These are phyloP conservation scores for Phialophora expanda DNA, from an alignment of 2,329 filamentous ascomycete genomes.

Conservation along the genomic window DNA sequence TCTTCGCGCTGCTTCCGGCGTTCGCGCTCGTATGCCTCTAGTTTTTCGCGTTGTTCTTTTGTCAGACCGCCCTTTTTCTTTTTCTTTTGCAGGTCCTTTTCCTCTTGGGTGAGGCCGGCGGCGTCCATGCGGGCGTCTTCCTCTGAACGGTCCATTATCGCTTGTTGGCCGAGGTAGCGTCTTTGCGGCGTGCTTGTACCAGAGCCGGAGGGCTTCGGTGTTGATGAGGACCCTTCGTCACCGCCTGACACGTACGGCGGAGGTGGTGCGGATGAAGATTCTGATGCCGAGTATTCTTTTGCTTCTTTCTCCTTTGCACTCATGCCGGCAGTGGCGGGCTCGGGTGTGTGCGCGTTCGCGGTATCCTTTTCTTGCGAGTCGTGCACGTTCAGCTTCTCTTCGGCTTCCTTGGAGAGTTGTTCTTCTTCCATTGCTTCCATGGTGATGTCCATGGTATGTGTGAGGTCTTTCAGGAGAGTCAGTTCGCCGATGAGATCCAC, in stretches of 20 bases:
- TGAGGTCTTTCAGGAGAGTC: conserved; percentile 96
- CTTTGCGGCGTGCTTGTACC: conserved; percentile 56
- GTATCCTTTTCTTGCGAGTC: conserved; percentile 51
- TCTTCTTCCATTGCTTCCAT: conserved; percentile 79
- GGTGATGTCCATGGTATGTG: conserved; percentile 97
- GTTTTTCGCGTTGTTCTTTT: conserved; percentile 91
- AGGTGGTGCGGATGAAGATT: conserved; percentile 29
- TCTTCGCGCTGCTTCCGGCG: conserved; percentile 83
- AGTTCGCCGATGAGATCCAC: conserved; percentile 97
- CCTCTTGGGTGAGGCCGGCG: conserved; percentile 70
- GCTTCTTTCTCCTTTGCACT: conserved; percentile 45
- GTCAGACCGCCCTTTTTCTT: conserved; percentile 87
- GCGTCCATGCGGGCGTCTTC: conserved; percentile 71
- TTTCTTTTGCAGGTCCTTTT: conserved; percentile 77
- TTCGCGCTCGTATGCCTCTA: conserved; percentile 86
- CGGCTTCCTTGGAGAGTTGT: conserved; percentile 60
- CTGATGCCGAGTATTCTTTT: conserved; percentile 12
- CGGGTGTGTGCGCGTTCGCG: conserved; percentile 23
- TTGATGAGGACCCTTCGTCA: conserved; percentile 32
- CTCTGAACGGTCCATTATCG: conserved; percentile 86
- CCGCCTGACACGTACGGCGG: conserved; percentile 33
- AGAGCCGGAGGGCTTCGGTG: conserved; percentile 42
- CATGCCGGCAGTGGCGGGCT: conserved; percentile 48
- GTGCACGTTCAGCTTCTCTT: conserved; percentile 54
- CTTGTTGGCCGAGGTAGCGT: conserved; percentile 72